These are phyloP conservation scores for Drosera spatulata DNA, from an alignment of 179 eudicot genomes.

Conservation along the genomic window DNA sequence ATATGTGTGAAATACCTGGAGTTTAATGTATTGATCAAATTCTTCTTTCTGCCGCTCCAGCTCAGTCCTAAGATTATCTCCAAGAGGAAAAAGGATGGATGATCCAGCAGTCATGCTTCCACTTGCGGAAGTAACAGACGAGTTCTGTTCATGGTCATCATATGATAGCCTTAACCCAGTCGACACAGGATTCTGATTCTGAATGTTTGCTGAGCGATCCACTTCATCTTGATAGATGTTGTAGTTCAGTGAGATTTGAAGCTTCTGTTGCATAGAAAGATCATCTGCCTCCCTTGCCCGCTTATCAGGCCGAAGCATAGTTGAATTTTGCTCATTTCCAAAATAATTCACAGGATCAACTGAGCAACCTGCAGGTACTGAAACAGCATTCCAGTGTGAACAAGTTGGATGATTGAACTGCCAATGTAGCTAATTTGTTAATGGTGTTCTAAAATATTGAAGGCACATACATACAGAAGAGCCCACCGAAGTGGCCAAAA, in stretches of 20 bases:
- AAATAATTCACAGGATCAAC: conserved; percentile 65
- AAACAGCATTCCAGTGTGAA: neutral
- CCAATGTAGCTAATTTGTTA: neutral
- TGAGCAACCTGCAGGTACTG: conserved; percentile 60
- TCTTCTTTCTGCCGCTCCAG: conserved; percentile 78
- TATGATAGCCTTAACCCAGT: conserved; percentile 86
- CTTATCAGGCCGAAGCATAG: conserved; percentile 45
- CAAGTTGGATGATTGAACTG: neutral
- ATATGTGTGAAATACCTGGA: conserved; percentile 39
- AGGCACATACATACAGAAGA: too few species aligned
- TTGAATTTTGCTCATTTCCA: conserved; percentile 46
- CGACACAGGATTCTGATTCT: conserved; percentile 64
- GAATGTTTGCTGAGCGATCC: conserved; percentile 48
- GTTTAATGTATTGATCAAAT: conserved; percentile 60
- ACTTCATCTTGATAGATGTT: conserved; percentile 47
- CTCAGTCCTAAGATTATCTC: conserved; percentile 57
- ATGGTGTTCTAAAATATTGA: neutral
- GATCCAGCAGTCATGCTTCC: conserved; percentile 65
- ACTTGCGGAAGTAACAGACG: conserved; percentile 81
- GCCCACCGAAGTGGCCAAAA: too few species aligned
- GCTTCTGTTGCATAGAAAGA: conserved; percentile 58
- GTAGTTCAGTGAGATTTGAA: conserved; percentile 58
- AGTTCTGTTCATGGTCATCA: conserved; percentile 90
- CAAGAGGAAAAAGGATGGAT: conserved; percentile 52
- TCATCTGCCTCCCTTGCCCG: conserved; percentile 49